Conservation (phyloP, 225 moss, liverwort and hornwort species). For the Bryum argenteum region DNA sequence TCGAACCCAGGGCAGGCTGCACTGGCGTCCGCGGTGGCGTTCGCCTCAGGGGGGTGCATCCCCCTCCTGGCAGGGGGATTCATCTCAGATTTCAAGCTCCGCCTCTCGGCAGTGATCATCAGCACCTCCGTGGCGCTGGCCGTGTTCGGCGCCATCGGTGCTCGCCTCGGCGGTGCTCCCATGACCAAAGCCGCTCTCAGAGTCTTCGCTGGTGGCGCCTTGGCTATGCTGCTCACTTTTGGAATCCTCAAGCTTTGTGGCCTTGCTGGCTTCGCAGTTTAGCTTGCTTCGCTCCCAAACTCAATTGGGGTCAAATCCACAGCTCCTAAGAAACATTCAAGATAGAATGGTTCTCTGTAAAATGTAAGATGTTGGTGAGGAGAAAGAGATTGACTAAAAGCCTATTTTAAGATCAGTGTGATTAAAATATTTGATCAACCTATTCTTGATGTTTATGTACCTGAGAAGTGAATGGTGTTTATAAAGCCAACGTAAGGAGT, state of each 20-base stretch:
- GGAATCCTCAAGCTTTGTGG: conserved; percentile 60
- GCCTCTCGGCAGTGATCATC: conserved; percentile 53
- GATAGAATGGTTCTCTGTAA: too few relatives aligned
- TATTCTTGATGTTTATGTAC: too few relatives aligned
- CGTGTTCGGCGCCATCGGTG: conserved; percentile 79
- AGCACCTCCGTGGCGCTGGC: conserved; percentile 63
- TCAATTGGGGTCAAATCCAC: too few relatives aligned
- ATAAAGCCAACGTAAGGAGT: too few relatives aligned
- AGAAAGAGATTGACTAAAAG: too few relatives aligned
- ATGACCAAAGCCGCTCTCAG: conserved; percentile 53
- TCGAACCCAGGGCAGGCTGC: conserved; percentile 87
- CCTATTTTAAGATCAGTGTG: too few relatives aligned
- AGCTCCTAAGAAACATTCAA: too few relatives aligned
- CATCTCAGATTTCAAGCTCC: conserved; percentile 39
- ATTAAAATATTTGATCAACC: too few relatives aligned
- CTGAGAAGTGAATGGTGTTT: too few relatives aligned
- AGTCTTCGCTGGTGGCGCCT: conserved; percentile 67
- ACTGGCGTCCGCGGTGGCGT: conserved; percentile 73
- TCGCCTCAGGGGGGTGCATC: conserved; percentile 74
- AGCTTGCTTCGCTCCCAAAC: background rate
- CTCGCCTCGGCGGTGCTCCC: conserved; percentile 72
- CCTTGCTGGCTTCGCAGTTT: conserved; percentile 28
- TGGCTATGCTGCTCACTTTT: conserved; percentile 80
- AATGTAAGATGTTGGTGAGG: too few relatives aligned
- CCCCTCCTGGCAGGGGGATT: conserved; percentile 68